Conservation (phyloP, 2,329 filamentous ascomycete species). For the Fusarium tanahbumbuense region DNA sequence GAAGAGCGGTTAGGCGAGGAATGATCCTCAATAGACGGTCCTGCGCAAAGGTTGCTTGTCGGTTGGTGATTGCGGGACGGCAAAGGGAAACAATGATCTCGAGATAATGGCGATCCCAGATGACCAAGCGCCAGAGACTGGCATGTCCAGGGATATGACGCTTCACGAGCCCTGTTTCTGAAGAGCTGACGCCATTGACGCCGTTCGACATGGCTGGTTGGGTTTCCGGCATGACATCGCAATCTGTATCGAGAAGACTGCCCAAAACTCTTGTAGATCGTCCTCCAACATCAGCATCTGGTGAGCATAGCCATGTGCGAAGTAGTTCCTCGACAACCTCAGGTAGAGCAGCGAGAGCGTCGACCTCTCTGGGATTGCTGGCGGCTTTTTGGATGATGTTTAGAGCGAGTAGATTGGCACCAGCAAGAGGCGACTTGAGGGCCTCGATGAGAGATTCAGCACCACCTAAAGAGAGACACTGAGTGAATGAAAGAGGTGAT, state of each 20-base stretch:
- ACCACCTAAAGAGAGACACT: constrained; percentile 64
- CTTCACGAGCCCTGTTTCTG: constrained; percentile 53
- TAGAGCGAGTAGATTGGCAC: constrained; percentile 69
- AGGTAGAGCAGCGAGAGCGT: constrained; percentile 63
- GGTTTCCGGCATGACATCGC: constrained; percentile 52
- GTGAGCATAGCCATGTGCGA: constrained; percentile 63
- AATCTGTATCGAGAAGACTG: constrained; percentile 67
- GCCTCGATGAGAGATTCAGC: constrained; percentile 63
- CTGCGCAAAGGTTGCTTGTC: constrained; percentile 63
- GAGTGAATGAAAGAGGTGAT: constrained; percentile 62
- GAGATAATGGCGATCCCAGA: constrained; percentile 60
- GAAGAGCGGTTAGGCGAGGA: constrained; percentile 61
- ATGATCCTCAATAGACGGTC: constrained; percentile 64
- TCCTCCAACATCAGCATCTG: constrained; percentile 67
- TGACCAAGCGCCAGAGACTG: constrained; percentile 65
- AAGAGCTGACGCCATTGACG: constrained; percentile 41
- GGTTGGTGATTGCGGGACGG: constrained; percentile 48
- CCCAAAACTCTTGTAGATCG: constrained; percentile 62
- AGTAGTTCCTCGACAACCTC: constrained; percentile 62
- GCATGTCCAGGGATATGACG: constrained; percentile 61
- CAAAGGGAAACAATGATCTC: constrained; percentile 55
- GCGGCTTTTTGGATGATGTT: constrained; percentile 67
- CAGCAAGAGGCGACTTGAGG: constrained; percentile 64
- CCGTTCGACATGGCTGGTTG: constrained; percentile 18
- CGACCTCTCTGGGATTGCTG: constrained; percentile 59